phyloP scores from a whole-genome alignment of 2,329 filamentous ascomycete species.

The Colletotrichum sp. region DNA sequence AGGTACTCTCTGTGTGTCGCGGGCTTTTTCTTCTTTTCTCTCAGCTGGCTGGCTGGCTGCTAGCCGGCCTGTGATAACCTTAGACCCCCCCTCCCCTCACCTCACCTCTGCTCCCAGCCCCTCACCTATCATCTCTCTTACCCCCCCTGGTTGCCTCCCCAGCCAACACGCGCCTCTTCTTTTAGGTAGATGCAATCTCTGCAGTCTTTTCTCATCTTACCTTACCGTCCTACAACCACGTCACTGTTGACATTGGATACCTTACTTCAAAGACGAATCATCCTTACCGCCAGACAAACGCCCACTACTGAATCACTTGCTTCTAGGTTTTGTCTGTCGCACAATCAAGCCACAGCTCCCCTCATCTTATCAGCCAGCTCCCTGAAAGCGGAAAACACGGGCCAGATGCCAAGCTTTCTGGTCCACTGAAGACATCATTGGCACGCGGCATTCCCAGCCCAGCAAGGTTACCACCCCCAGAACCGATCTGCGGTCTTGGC shows the following conservation, averaged over 20 bases:
- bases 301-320: not conserved
- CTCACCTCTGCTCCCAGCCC: not conserved
- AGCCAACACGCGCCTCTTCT: not conserved
- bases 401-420: not conserved
- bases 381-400: not conserved
- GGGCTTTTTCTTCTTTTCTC: not conserved
- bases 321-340: not conserved
- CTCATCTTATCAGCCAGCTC: not conserved
- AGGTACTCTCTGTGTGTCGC: not conserved
- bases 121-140: not conserved
- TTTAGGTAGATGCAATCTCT: not conserved
- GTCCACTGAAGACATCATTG: constrained; percentile 3
- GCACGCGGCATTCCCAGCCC: not conserved
- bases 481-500: constrained; percentile 19
- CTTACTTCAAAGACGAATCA: not conserved
- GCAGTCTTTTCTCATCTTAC: not conserved
- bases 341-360: not conserved
- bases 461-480: not conserved
- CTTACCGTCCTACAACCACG: not conserved
- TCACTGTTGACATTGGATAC: not conserved
- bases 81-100: not conserved
- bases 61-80: constrained; percentile 10
- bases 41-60: not conserved
- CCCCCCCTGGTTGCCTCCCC: not conserved
- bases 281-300: not conserved